Evolutionary conservation across 2,329 filamentous ascomycete species (phyloP), one percentile per base, ranked within the genome.

Genomic region (Colletotrichum simmondsii): DNA sequence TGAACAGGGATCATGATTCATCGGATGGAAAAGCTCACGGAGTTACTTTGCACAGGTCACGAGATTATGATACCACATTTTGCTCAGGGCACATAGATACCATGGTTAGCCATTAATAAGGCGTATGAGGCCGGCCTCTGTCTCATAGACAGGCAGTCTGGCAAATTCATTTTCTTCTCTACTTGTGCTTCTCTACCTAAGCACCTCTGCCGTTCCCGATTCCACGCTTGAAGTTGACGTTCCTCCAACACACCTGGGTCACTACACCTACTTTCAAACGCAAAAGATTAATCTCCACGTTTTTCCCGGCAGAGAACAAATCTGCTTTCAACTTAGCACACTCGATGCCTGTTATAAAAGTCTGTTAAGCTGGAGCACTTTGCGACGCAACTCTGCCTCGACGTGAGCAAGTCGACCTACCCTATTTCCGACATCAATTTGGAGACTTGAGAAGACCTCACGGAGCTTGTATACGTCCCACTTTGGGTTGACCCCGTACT

Each of bases 61-160:
- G 65, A 30, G 42, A 59, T 69, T 72, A 72, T 64, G 69, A 72
- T 72, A 72, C 69, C 69, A 72, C 59, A 64, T 24, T 64, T 63
- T 72, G 69, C 69, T 53, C 12, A n/a, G 65, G 59, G 65, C 59
- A 69, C 65, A 59, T 69, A 64, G 69, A 72, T 60, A 68, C 65
- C 65, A 54, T 24, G 22, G 7, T 65, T 71, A 35, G 42, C 46
- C 54, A 53, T 26, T 72, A 64, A 69, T 69, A 22, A 52, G 28
- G 24, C 35, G 22, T 10, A 61, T 42, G 26, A 61, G 42, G n/a
- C 53, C 62, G 24, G 22, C 32, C 5, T 65, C 56, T 65, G 22
- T 8, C 8, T n/a, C 7, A 37, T 52, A 7, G 12, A 5, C n/a
- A 24, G 26, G 12, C 14, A 53, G 22, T 35, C 30, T 24, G 11